phyloP scores from a whole-genome alignment of 495 filamentous ascomycete genomes.

The Chaetomium cochliodes region DNA sequence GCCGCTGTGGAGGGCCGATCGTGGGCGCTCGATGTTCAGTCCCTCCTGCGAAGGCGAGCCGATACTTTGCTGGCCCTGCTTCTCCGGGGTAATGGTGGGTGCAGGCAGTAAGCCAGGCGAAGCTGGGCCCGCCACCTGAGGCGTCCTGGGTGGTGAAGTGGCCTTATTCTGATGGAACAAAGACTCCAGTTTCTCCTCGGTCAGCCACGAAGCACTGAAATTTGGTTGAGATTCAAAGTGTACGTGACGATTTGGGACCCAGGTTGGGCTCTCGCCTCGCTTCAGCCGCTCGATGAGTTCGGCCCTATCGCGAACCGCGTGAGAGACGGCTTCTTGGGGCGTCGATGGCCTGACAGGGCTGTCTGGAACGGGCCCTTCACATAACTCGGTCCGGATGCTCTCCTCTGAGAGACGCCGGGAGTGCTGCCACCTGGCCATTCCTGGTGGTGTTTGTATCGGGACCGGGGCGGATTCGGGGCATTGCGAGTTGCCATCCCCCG shows the following conservation, averaged over 20 bases:
- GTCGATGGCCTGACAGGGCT: constrained; percentile 36
- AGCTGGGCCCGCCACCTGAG: constrained; percentile 38
- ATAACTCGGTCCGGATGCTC: constrained; percentile 56
- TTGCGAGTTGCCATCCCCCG: neutral
- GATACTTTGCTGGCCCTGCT: constrained; percentile 27
- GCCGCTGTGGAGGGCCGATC: constrained; percentile 84
- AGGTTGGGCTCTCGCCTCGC: constrained; percentile 71
- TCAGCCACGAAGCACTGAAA: constrained; percentile 1
- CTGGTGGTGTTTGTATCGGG: constrained; percentile 21
- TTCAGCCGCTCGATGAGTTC: constrained; percentile 86
- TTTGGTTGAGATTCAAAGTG: constrained; percentile 27
- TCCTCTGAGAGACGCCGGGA: constrained; percentile 47
- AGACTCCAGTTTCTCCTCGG: constrained; percentile 40
- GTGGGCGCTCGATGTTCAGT: constrained; percentile 72
- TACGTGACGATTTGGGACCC: constrained; percentile 67
- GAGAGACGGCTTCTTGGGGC: constrained; percentile 31
- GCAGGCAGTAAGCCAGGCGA: constrained; percentile 41
- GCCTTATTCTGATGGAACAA: constrained; percentile 36
- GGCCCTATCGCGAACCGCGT: constrained; percentile 57
- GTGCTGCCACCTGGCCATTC: constrained; percentile 12
- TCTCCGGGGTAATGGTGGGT: constrained; percentile 46
- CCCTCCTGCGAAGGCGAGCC: constrained; percentile 42
- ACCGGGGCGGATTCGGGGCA: constrained; percentile 22
- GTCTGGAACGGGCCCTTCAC: constrained; percentile 54
- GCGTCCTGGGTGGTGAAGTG: constrained; percentile 36